A percentile compares a stretch with the other conserved stretches of the same genome.
Evolutionary conservation across 129 eudicot species (phyloP).

Genomic region (Centrapalus pauciflorus): DNA sequence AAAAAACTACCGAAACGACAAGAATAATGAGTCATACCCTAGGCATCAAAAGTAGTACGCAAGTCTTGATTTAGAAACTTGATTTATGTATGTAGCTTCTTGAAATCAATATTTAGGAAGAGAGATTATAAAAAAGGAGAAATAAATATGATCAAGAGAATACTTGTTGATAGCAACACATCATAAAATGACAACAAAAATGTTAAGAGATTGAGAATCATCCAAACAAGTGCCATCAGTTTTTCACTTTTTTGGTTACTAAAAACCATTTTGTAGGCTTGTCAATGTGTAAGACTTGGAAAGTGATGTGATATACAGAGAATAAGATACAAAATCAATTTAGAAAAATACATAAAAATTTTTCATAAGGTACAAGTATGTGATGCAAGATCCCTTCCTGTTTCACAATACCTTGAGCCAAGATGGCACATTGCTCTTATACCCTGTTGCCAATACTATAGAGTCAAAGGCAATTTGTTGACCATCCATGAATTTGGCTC

Average conservation of each 20-base stretch:
- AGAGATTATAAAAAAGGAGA: not conserved
- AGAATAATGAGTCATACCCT: not conserved
- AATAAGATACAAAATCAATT: constrained; percentile 25
- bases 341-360: not conserved
- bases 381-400: not conserved
- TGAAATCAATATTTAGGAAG: not conserved
- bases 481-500: constrained; percentile 78
- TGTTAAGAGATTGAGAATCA: constrained; percentile 26
- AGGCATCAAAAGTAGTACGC: constrained; percentile 11
- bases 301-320: constrained; percentile 57
- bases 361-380: not conserved
- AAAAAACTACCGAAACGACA: constrained; percentile 5
- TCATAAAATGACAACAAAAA: constrained; percentile 46
- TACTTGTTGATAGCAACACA: constrained; percentile 54
- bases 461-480: constrained; percentile 69
- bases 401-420: constrained; percentile 72
- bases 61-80: constrained; percentile 15
- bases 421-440: constrained; percentile 83
- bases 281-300: constrained; percentile 53
- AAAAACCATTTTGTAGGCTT: constrained; percentile 66
- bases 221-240: constrained; percentile 79
- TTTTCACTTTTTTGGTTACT: constrained; percentile 44
- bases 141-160: constrained; percentile 25
- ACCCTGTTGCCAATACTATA: constrained; percentile 83
- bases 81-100: not conserved